A percentile compares a stretch with the other conserved stretches of the same genome.
Conservation (phyloP, 1,284 basidiomycete species). For the Xanthoconium separans region DNA sequence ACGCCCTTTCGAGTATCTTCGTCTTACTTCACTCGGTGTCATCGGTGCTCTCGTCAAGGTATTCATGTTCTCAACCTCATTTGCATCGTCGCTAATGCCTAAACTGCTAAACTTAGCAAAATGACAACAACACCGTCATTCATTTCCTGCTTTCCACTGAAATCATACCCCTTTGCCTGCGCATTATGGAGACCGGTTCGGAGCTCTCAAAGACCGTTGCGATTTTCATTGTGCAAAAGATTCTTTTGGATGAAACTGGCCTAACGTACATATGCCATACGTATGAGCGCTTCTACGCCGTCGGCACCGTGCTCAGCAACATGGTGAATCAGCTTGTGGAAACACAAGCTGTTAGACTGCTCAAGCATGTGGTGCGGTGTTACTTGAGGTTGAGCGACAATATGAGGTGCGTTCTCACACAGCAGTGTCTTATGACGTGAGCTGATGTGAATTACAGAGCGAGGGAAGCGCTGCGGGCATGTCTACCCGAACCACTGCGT, state of each 20-base stretch:
- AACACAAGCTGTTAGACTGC: slow-evolving; percentile 92
- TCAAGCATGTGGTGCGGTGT: slow-evolving; percentile 98
- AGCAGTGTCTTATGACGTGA: slow-evolving; percentile 6
- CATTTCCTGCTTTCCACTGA: slow-evolving; percentile 99
- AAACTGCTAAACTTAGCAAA: slow-evolving; percentile 62
- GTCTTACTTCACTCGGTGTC: slow-evolving; percentile 95
- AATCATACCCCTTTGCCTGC: slow-evolving; percentile 98
- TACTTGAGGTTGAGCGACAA: slow-evolving; percentile 97
- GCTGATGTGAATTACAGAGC: slow-evolving; percentile 55
- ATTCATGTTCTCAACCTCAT: slow-evolving; percentile 10
- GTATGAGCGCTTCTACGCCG: slow-evolving; percentile 98
- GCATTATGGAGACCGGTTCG: slow-evolving; percentile 99
- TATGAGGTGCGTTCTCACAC: slow-evolving; percentile 61
- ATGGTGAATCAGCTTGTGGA: slow-evolving; percentile 98
- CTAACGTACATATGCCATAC: slow-evolving; percentile 99
- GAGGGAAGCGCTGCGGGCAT: slow-evolving; percentile 92
- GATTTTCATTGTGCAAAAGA: slow-evolving; percentile 99
- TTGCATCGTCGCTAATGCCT: slow-evolving; percentile 2
- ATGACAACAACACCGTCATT: slow-evolving; percentile 98
- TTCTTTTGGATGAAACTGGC: slow-evolving; percentile 96
- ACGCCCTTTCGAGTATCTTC: slow-evolving; percentile 97
- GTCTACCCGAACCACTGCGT: slow-evolving; percentile 93
- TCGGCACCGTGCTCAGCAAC: slow-evolving; percentile 96
- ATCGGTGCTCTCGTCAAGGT: slow-evolving; percentile 98
- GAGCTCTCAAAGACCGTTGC: slow-evolving; percentile 99